Conservation (phyloP, 257 asterid genomes). For the Schizonepeta tenuifolia region DNA sequence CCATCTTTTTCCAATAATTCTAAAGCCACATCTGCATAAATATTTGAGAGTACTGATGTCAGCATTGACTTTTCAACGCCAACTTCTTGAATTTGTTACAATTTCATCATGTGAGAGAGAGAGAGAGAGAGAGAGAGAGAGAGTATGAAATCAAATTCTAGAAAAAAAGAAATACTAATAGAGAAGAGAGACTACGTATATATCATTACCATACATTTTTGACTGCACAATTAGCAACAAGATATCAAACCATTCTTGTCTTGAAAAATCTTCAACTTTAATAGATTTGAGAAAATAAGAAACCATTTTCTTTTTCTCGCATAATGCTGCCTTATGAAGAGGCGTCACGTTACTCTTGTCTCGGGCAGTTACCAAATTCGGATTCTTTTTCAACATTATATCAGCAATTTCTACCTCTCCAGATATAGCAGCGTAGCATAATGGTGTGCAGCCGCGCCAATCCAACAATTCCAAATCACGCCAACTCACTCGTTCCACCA, state of each 20-base stretch:
- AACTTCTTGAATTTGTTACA: too few species aligned
- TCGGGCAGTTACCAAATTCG: background rate
- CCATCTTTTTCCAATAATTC: background rate
- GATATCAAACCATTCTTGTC: background rate
- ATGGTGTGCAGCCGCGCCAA: constrained; percentile 11
- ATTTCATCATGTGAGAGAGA: too few species aligned
- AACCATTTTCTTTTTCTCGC: constrained; percentile 29
- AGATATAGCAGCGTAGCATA: constrained; percentile 17
- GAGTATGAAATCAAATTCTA: too few species aligned
- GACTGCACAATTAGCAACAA: background rate
- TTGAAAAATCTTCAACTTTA: background rate
- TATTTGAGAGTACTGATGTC: background rate
- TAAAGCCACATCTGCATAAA: background rate
- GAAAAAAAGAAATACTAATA: too few species aligned
- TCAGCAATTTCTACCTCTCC: constrained; percentile 35
- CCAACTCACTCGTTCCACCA: constrained; percentile 2
- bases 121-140: too few species aligned
- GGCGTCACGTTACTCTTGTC: background rate
- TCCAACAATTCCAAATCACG: background rate
- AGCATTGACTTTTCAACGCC: background rate
- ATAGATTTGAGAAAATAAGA: constrained; percentile 16
- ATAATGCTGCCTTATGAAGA: constrained; percentile 17
- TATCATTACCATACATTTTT: constrained; percentile 33
- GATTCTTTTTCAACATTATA: constrained; percentile 16
- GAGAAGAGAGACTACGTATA: background rate